phyloP scores from a whole-genome alignment of 1,284 basidiomycete genomes.

The Apiotrichum mycotoxinovorans region DNA sequence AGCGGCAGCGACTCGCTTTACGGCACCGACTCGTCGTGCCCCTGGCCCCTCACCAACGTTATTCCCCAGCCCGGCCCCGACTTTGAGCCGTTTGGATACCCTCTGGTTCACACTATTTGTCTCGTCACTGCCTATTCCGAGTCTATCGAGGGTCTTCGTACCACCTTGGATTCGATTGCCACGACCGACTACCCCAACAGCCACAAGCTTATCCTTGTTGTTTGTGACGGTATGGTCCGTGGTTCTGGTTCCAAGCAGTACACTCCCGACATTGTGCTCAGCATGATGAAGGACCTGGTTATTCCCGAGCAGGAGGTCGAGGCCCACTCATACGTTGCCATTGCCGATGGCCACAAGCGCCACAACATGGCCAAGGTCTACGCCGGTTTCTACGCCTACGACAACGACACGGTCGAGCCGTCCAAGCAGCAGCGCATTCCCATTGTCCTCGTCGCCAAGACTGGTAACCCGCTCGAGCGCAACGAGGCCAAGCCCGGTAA shows the following conservation, averaged over 20 bases:
- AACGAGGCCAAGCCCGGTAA: constrained; percentile 93
- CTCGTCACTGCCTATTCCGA: constrained; percentile 99
- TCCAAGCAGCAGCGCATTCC: constrained; percentile 97
- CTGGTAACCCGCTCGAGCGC: constrained; percentile 83
- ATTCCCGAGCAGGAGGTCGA: constrained; percentile 82
- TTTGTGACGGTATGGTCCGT: constrained; percentile 98
- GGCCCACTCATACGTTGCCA: constrained; percentile 93
- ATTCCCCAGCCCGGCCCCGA: constrained; percentile 88
- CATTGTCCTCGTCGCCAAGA: constrained; percentile 90
- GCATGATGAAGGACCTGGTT: constrained; percentile 97
- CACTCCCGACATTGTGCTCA: constrained; percentile 90
- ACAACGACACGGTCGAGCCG: constrained; percentile 82
- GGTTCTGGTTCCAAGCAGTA: constrained; percentile 76
- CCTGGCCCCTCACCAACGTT: constrained; percentile 82
- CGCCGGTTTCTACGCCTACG: constrained; percentile 96
- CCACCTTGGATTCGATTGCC: constrained; percentile 93
- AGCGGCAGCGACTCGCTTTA: constrained; percentile 46
- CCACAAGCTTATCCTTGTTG: constrained; percentile 92
- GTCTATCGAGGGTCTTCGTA: constrained; percentile 91
- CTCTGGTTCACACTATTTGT: constrained; percentile 88
- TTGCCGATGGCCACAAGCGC: constrained; percentile 96
- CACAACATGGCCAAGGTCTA: constrained; percentile 99
- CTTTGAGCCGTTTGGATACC: constrained; percentile 94
- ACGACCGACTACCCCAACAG: constrained; percentile 99
- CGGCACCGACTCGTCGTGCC: constrained; percentile 56